phyloP scores from a whole-genome alignment of 2,329 filamentous ascomycete genomes.

The Rutstroemia sp. region DNA sequence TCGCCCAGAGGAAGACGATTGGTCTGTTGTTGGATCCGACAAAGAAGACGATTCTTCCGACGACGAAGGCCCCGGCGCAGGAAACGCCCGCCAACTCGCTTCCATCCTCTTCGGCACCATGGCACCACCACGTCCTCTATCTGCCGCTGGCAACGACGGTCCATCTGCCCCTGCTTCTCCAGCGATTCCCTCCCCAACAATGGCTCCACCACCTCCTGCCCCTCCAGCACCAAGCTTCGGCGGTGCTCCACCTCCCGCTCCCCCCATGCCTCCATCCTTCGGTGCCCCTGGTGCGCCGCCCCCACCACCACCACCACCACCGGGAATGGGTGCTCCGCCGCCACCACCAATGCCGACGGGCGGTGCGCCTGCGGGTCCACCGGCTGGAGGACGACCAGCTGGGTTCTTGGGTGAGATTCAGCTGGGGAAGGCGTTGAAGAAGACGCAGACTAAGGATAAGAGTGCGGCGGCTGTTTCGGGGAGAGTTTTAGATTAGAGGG shows the following conservation, averaged over 20 bases:
- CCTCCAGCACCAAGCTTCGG: constrained; percentile 40
- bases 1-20: constrained; percentile 66
- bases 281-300: constrained; percentile 36
- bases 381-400: constrained; percentile 39
- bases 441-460: constrained; percentile 84
- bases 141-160: constrained; percentile 66
- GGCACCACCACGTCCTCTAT: constrained; percentile 84
- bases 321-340: constrained; percentile 26
- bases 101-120: constrained; percentile 96
- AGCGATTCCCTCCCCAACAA: constrained; percentile 32
- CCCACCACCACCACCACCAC: constrained; percentile 23
- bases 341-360: constrained; percentile 36
- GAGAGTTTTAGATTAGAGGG: constrained; percentile 48
- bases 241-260: constrained; percentile 34
- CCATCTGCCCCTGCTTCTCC: constrained; percentile 36
- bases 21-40: constrained; percentile 72
- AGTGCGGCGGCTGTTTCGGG: constrained; percentile 67
- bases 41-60: constrained; percentile 65
- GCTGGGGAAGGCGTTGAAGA: constrained; percentile 69
- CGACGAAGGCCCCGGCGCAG: constrained; percentile 72
- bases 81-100: constrained; percentile 83
- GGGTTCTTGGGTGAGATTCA: constrained; percentile 79
- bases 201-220: constrained; percentile 36
- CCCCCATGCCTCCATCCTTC: constrained; percentile 37
- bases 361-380: constrained; percentile 18